Evolutionary conservation across 352 stramenopile species (phyloP), one percentile per base, ranked within the genome.

Genomic region (Phytopythium chamaehyphon): DNA sequence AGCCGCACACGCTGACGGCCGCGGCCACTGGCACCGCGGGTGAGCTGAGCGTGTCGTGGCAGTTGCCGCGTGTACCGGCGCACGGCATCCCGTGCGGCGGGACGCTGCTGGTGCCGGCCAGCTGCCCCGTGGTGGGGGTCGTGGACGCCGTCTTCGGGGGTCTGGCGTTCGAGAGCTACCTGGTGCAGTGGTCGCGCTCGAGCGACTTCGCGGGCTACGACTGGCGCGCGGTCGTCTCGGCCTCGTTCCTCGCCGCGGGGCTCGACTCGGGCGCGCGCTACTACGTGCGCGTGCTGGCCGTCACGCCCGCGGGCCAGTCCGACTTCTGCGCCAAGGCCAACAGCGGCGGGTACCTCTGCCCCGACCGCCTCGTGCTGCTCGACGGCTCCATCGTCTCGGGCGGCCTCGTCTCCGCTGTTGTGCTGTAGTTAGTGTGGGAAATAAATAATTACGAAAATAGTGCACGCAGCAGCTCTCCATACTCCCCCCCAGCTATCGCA

Each of bases 81-180:
- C 83, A 93, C 43, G 60, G 69, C 22, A 85, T 89, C 42, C 77
- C 83, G 18, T 93, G 83, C 60, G 71, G 62, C 2, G 83, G 83
- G 9, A 85, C 83, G 22, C 52, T 76, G 45, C 55, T 78, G 28
- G 58, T 73, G 12, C 80, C 83, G 22, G 49, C 75, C 37, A 65
- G 64, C 45, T 93, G 83, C 44, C 77, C 80, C 1, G 49, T 77
- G 37, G 70, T 79, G 16, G 71, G 82, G 39, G 86, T 73, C 28
- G 55, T 88, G 3, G 97, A 97, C 59, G 88, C 92, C 33, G 92
- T 96, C 6, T 89, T 89, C 62, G 93, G 93, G 22, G 96, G 95
- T 40, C 85, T 84, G 36, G 75, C 69, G 36, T 84, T 98, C 15
- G 79, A 88, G 57, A 83, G 82, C 22, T 99, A 98, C 68, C 47